phyloP scores from a whole-genome alignment of 306 rosid genomes.

The Phaseolus lunatus region DNA sequence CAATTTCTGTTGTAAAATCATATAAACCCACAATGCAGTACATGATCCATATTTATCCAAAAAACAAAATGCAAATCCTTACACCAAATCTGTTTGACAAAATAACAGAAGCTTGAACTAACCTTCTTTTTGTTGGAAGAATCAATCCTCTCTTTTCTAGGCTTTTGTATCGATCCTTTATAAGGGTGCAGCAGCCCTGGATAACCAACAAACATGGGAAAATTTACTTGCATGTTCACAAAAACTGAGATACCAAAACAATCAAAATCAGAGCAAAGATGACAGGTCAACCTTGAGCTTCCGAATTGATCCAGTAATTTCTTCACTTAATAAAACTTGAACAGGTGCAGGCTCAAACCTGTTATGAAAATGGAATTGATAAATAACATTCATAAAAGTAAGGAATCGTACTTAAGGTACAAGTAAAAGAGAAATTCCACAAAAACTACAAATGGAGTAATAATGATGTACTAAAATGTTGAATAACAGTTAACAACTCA shows the following conservation, averaged over 20 bases:
- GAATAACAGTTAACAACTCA: not conserved
- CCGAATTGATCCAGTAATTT: conserved; percentile 87
- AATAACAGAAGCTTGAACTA: conserved; percentile 33
- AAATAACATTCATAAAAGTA: not conserved
- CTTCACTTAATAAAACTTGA: conserved; percentile 89
- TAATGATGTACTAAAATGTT: not conserved
- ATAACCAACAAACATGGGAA: conserved; percentile 38
- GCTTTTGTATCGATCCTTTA: conserved; percentile 87
- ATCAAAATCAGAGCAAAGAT: not conserved
- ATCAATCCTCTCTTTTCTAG: conserved; percentile 89
- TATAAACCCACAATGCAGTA: not conserved
- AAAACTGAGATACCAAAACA: conserved; percentile 18
- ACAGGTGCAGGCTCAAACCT: conserved; percentile 91
- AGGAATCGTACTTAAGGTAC: not conserved
- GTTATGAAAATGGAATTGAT: conserved; percentile 29
- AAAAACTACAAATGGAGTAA: not conserved
- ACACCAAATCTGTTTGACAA: not conserved
- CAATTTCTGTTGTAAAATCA: not conserved
- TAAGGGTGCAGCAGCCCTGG: conserved; percentile 86
- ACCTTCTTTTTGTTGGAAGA: conserved; percentile 75
- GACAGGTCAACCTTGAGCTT: conserved; percentile 70
- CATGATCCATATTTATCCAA: conserved; percentile 3
- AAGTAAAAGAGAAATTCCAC: not conserved
- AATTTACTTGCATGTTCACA: conserved; percentile 17
- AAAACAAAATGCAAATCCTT: conserved; percentile 12